Evolutionary conservation across 306 rosid genomes (phyloP).

Genomic region (Cucumis melo): DNA sequence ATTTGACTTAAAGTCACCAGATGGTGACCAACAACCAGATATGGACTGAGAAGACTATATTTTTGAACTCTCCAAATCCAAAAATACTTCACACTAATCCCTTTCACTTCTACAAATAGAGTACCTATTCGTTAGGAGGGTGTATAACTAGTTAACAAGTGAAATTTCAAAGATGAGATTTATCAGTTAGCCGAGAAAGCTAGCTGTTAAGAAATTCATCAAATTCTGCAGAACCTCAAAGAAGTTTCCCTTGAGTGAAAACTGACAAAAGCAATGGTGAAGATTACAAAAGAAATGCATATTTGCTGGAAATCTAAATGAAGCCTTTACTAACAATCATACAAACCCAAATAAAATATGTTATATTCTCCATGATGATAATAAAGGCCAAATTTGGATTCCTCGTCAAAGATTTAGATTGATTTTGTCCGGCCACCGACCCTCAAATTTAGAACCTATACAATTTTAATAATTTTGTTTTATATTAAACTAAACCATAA

Average conservation of each 20-base stretch:
- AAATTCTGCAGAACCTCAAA: not conserved
- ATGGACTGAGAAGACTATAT: not conserved
- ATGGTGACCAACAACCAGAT: not conserved
- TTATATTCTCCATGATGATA: not conserved
- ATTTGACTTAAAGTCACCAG: not conserved
- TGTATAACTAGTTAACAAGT: not conserved
- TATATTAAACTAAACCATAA: not conserved
- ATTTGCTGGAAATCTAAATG: not conserved
- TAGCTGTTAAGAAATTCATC: not conserved
- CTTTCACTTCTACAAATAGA: not conserved
- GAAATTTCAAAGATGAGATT: not conserved
- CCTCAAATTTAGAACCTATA: not conserved
- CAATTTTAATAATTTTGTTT: not conserved
- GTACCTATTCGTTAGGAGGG: not conserved
- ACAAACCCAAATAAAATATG: not conserved
- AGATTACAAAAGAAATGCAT: not conserved
- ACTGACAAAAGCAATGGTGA: not conserved
- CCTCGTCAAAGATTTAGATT: not conserved
- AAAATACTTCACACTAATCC: not conserved
- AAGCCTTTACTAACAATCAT: not conserved
- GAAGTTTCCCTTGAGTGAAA: not conserved
- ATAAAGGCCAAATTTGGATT: not conserved
- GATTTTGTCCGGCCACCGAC: conserved; percentile 3
- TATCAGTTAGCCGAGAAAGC: not conserved
- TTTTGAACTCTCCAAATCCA: not conserved